Evolutionary conservation across 306 rosid genomes (phyloP), one percentile per base, ranked within the genome.

Genomic region (Rosa persica): DNA sequence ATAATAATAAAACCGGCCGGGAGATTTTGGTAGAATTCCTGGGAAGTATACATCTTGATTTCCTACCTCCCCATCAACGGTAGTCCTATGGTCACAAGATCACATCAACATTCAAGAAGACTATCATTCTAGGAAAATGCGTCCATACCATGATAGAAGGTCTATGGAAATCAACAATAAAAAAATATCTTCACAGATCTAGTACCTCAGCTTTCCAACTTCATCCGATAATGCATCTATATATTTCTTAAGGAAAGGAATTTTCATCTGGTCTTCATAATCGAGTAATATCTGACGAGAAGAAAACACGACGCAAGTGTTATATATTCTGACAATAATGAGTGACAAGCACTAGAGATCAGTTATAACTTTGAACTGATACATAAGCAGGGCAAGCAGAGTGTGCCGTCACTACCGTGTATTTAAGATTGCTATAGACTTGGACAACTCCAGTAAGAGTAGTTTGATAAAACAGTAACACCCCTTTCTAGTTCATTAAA

Each of bases 241-340:
- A 38, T 6, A 77, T 69, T 78, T 46, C 84, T 43, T 89, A 1
- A 95, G 11, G 76, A 22, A 85, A 30, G 98, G 98, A 84, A 90
- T 78, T 84, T 85, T 91, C 83, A 87, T 84, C 84, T 85, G 90
- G 90, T 95, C 98, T 58, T 95, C 87, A 79, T 92, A 92, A 83
- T 92, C 98, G 23, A 95, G 20, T 71, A 91, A 60, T 67, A 92
- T 70, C 98, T 92, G 92, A 78, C 80, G 77, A 70, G 83, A 86
- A 67, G 7, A 73, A 74, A 76, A 64, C 27, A 66, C 2, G 43
- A 46, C 44, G 67, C 13, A 44, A 30, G 36, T 30, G 36, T 30
- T 0, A 30, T 30, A 30, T 30, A 44, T 42, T 42, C 13, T 46
- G 13, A 42, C 25, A 3, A 13, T 5, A 60, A 23, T 60, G 6